Conservation (phyloP, 257 asterid species). For the Orobanche coerulescens region DNA sequence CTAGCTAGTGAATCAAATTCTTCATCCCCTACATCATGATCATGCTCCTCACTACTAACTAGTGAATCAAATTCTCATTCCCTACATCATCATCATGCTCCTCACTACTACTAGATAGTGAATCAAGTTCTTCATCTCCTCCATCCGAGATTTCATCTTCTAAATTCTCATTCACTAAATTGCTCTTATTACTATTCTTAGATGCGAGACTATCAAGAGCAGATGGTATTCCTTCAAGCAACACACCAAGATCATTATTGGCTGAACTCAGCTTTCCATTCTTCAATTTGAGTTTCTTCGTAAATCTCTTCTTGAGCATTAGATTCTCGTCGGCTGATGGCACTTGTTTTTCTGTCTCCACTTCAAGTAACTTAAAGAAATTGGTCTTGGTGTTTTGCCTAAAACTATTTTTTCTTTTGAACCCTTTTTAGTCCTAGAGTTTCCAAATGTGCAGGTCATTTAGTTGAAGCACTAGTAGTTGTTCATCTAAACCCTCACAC, state of each 20-base stretch:
- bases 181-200: conserved; percentile 20
- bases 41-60: conserved; percentile 28
- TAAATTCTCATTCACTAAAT: no score
- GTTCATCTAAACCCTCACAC: no score
- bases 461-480: conserved; percentile 14
- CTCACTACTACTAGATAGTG: no score
- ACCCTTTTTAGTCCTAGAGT: conserved; percentile 24
- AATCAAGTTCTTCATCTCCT: no score
- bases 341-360: conserved; percentile 39
- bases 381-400: conserved; percentile 28
- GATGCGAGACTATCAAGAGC: conserved; percentile 27
- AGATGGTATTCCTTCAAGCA: conserved; percentile 58
- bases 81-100: conserved; percentile 35
- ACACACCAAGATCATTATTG: conserved; percentile 43
- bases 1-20: conserved; percentile 25
- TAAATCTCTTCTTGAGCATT: conserved; percentile 55
- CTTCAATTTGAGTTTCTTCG: conserved; percentile 68
- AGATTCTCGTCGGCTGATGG: conserved; percentile 44
- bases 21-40: conserved; percentile 22
- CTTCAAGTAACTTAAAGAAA: conserved; percentile 43
- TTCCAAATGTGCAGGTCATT: conserved; percentile 1
- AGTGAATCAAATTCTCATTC: conserved; percentile 32
- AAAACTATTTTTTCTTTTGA: conserved; percentile 26
- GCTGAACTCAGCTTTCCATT: conserved; percentile 47
- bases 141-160: no score